phyloP scores from a whole-genome alignment of 2,329 filamentous ascomycete species.

The Ophiostoma populinum region DNA sequence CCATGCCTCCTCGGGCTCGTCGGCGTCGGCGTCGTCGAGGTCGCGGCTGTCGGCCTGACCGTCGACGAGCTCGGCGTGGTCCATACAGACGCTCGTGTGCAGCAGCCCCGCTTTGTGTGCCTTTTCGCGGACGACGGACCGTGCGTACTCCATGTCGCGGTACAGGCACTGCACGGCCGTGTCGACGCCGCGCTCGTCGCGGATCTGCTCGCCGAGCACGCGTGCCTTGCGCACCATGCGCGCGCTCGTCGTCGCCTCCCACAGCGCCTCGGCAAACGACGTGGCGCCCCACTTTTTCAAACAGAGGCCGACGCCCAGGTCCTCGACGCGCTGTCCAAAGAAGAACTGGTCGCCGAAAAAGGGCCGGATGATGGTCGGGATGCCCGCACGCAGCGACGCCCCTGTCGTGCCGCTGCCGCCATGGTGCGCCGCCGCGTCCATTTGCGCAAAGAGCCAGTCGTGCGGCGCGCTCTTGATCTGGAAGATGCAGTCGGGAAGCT shows the following conservation, averaged over 20 bases:
- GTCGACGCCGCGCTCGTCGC: constrained; percentile 75
- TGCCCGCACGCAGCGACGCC: constrained; percentile 73
- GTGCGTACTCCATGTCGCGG: constrained; percentile 85
- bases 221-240: constrained; percentile 81
- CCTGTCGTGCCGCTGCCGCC: constrained; percentile 91
- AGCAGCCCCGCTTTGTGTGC: constrained; percentile 22
- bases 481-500: constrained; percentile 36
- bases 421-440: constrained; percentile 89
- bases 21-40: constrained; percentile 31
- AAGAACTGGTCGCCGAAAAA: constrained; percentile 99
- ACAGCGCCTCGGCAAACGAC: constrained; percentile 69
- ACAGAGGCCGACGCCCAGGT: constrained; percentile 80
- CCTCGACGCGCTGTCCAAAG: constrained; percentile 77
- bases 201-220: constrained; percentile 70
- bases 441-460: constrained; percentile 88
- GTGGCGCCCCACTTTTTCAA: constrained; percentile 81
- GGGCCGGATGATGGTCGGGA: constrained; percentile 86
- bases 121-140: constrained; percentile 57
- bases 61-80: constrained; percentile 19
- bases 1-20: constrained; percentile 71
- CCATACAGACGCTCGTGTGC: too few relatives aligned
- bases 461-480: constrained; percentile 85
- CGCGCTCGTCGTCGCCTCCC: constrained; percentile 79
- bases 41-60: constrained; percentile 27
- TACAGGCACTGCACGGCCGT: constrained; percentile 86